Percentiles rank a stretch among this genome's conserved stretches.
Conservation (phyloP, 495 filamentous ascomycete species). For the Annulohypoxylon moriforme region DNA sequence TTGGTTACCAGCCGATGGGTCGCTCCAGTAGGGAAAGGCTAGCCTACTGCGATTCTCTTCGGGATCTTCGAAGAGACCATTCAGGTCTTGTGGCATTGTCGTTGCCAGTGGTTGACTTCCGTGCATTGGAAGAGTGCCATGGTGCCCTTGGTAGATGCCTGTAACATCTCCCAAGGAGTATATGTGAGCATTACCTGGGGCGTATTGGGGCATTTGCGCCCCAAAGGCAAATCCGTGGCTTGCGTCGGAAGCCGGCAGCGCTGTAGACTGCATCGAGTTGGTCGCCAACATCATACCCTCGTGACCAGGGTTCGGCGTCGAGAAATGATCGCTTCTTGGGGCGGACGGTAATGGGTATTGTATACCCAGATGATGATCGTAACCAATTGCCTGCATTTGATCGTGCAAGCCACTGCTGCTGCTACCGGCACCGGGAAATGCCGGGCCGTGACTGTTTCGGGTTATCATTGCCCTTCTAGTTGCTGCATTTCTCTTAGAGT, state of each 20-base stretch:
- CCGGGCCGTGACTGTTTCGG: background rate
- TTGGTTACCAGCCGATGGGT: background rate
- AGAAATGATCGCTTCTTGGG: constrained; percentile 1
- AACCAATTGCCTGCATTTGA: constrained; percentile 8
- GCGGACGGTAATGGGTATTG: constrained; percentile 13
- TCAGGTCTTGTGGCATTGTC: constrained; percentile 4
- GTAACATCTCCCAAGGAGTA: constrained; percentile 20
- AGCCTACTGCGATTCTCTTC: constrained; percentile 14
- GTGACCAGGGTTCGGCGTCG: constrained; percentile 4
- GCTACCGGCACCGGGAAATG: background rate
- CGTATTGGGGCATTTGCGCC: constrained; percentile 2
- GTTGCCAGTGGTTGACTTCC: background rate
- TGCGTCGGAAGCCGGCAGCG: constrained; percentile 1
- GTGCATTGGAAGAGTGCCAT: background rate
- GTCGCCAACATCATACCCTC: constrained; percentile 25
- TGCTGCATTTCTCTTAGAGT: constrained; percentile 27
- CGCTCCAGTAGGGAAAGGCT: constrained; percentile 17
- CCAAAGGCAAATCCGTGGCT: constrained; percentile 16
- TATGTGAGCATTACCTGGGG: constrained; percentile 7
- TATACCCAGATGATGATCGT: constrained; percentile 5
- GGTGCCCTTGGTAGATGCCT: constrained; percentile 25
- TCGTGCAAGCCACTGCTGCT: background rate
- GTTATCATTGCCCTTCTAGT: constrained; percentile 14
- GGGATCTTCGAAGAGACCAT: constrained; percentile 14
- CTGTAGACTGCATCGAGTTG: constrained; percentile 18